These are phyloP conservation scores for Metarhizium humberi DNA, from an alignment of 2,329 filamentous ascomycete species.

Conservation along the genomic window DNA sequence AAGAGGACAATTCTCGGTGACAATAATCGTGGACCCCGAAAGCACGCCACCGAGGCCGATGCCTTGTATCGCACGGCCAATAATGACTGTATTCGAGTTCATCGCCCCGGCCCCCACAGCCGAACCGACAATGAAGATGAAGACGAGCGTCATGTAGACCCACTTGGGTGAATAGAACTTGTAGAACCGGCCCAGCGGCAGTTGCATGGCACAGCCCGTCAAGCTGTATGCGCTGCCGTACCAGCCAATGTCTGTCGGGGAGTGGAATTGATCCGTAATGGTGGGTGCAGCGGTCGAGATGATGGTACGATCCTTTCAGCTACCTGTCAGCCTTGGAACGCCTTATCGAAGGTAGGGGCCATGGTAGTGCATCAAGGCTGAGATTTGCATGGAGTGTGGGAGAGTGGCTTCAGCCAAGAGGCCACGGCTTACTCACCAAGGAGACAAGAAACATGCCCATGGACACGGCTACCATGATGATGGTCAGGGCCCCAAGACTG, in stretches of 20 bases:
- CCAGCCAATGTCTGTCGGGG: slow-evolving; percentile 33
- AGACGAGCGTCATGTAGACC: slow-evolving; percentile 13
- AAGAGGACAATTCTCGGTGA: slow-evolving; percentile 2
- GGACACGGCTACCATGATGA: slow-evolving; percentile 2
- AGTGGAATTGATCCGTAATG: slow-evolving; percentile 24
- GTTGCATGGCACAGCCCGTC: slow-evolving; percentile 15
- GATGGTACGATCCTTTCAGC: slow-evolving; percentile 23
- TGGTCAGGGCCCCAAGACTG: neutral
- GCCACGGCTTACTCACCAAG: slow-evolving; percentile 1
- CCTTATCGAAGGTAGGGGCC: neutral
- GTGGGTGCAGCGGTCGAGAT: slow-evolving; percentile 26
- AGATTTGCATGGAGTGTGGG: too few relatives aligned
- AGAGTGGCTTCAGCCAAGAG: neutral
- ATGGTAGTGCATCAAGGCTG: too few relatives aligned
- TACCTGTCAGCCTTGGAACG: neutral
- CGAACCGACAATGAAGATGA: slow-evolving; percentile 16
- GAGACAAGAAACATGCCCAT: slow-evolving; percentile 9
- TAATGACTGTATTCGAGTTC: slow-evolving; percentile 23
- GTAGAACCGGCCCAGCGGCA: slow-evolving; percentile 18
- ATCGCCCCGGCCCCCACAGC: slow-evolving; percentile 16
- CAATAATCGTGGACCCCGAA: slow-evolving; percentile 18
- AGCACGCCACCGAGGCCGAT: slow-evolving; percentile 25
- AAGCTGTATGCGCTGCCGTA: slow-evolving; percentile 20
- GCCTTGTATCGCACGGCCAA: slow-evolving; percentile 28
- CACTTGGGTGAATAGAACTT: slow-evolving; percentile 19